phyloP scores from a whole-genome alignment of 306 rosid genomes.

The Ceratonia siliqua region DNA sequence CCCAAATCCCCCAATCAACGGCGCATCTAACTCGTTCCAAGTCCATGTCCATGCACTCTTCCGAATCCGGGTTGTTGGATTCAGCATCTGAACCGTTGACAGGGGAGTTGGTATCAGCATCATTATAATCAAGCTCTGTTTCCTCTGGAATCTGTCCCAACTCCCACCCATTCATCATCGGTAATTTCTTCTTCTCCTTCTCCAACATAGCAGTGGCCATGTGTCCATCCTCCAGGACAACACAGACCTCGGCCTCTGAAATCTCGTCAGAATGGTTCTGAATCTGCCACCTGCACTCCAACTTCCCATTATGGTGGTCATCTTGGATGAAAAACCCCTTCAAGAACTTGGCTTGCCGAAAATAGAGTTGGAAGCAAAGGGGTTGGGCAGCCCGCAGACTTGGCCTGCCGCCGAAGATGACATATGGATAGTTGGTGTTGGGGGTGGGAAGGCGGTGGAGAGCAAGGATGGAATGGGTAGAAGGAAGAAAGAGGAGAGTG shows the following conservation, averaged over 20 bases:
- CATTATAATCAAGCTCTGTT: slow-evolving; percentile 26
- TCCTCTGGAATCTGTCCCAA: slow-evolving; percentile 58
- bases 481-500: slow-evolving; percentile 48
- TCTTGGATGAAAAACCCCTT: slow-evolving; percentile 45
- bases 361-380: slow-evolving; percentile 43
- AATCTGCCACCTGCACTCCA: slow-evolving; percentile 43
- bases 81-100: too few species aligned
- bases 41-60: too few species aligned
- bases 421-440: slow-evolving; percentile 1
- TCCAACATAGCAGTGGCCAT: too few species aligned
- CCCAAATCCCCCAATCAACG: too few species aligned
- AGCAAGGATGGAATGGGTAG: slow-evolving; percentile 42
- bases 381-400: slow-evolving; percentile 45
- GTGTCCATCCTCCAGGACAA: slow-evolving; percentile 48
- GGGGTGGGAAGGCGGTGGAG: slow-evolving; percentile 39
- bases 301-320: slow-evolving; percentile 40
- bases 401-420: slow-evolving; percentile 45
- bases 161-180: slow-evolving; percentile 30
- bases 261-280: slow-evolving; percentile 31
- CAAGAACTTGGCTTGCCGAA: slow-evolving; percentile 48
- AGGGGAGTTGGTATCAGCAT: too few species aligned
- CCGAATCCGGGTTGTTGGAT: too few species aligned
- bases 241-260: slow-evolving; percentile 43
- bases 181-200: too few species aligned
- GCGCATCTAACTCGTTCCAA: too few species aligned